phyloP scores from a whole-genome alignment of 2,329 filamentous ascomycete genomes.

The Exophiala oligosperma region DNA sequence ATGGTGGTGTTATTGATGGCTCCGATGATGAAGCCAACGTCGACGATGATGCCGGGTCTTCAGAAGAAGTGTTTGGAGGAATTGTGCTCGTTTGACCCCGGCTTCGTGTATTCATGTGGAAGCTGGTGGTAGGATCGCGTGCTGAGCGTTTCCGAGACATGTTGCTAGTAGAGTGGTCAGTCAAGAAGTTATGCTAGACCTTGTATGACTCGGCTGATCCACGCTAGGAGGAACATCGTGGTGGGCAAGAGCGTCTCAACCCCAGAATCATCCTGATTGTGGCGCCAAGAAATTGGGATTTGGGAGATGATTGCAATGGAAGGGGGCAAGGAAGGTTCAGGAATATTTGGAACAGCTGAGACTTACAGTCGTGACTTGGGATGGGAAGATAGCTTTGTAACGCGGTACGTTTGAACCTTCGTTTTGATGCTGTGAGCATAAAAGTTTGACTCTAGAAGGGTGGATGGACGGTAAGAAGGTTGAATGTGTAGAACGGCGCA shows the following conservation, averaged over 20 bases:
- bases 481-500: not conserved
- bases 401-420: not conserved
- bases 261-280: not conserved
- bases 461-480: not conserved
- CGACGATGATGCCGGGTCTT: not conserved
- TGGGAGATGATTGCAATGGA: not conserved
- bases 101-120: slow-evolving; percentile 24
- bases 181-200: not conserved
- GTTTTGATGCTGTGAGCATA: not conserved
- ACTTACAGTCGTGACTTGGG: not conserved
- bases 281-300: not conserved
- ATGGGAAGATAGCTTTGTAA: not conserved
- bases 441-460: not conserved
- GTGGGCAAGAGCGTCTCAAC: too few species aligned
- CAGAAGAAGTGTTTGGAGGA: slow-evolving; percentile 6
- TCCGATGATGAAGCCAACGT: not conserved
- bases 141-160: slow-evolving; percentile 9
- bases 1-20: not conserved
- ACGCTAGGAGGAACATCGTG: too few species aligned
- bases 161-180: slow-evolving; percentile 2
- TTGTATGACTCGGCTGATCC: not conserved
- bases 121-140: slow-evolving; percentile 6
- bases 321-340: not conserved
- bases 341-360: not conserved
- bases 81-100: not conserved